Evolutionary conservation across 805 yeast species (phyloP), one percentile per base, ranked within the genome.

Genomic region (Metschnikowia proteae): DNA sequence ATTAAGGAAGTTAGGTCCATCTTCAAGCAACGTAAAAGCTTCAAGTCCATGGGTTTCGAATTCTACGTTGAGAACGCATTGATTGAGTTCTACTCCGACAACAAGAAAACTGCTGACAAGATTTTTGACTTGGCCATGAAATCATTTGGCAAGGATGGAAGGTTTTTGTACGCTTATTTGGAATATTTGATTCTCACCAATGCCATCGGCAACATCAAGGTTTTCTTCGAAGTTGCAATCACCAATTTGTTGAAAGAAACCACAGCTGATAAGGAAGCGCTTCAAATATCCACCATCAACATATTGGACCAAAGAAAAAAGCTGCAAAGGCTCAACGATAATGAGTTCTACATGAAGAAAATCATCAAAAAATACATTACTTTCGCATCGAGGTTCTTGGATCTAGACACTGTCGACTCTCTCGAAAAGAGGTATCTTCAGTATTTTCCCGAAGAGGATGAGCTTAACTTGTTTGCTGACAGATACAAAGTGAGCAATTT

Each of bases 41-140:
- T 80, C 55, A 62, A 72, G n/a, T 68, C 72, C 8, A 67, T 86
- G 37, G 84, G 95, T 0, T 82, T 83, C 70, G 88, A 88, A 57
- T 78, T 92, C 22, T 92, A 79, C 65, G 83, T 84, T 22, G 92
- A 88, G 50, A 85, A 86, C 59, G 96, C 97, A 0, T 71, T 81
- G 61, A 74, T 90, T 71, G 99, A 92, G 61, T 83, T 79, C 57
- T 81, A 80, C 56, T 75, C 84, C 50, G 83, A 80, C 51, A 86
- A 83, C 52, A 68, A 76, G 25, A 83, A 80, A 46, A 81, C 87
- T 39, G 91, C 97, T 0, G 71, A 78, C 45, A 84, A 84, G 60
- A 82, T 91, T 17, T 84, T 88, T 63, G 95, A 87, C 65, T 88
- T 38, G 97, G 95, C 50, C 6, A 70, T 88, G 70, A 87, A 82